Percentiles rank a stretch among this genome's conserved stretches.
Conservation (phyloP, 176 grass and related monocot genomes). For the Cenchrus fungigraminus region DNA sequence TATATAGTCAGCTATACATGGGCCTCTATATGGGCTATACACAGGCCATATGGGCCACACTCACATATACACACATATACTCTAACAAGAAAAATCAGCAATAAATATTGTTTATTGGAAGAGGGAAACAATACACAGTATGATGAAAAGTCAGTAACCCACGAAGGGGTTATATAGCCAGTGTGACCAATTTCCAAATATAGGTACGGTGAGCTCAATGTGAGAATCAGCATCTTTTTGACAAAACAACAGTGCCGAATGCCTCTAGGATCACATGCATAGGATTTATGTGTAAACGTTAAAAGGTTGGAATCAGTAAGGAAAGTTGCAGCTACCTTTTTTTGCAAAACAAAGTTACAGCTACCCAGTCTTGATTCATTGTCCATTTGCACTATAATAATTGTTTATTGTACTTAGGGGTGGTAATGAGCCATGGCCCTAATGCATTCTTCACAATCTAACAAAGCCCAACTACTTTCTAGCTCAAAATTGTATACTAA, state of each 20-base stretch:
- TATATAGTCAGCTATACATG: no score
- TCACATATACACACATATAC: no score
- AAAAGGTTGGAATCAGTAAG: constrained; percentile 11
- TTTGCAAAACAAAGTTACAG: background rate
- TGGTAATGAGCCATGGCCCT: no score
- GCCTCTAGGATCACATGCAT: background rate
- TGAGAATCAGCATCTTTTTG: background rate
- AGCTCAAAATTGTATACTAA: no score
- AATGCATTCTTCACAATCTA: no score
- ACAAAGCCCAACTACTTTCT: no score
- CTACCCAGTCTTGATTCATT: constrained; percentile 13
- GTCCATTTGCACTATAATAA: constrained; percentile 14
- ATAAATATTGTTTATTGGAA: constrained; percentile 23
- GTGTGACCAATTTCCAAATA: constrained; percentile 19
- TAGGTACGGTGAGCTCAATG: background rate
- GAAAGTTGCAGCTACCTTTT: background rate
- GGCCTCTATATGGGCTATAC: no score
- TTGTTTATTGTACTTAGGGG: constrained; percentile 15
- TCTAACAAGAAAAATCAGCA: background rate
- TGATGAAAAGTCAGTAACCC: background rate
- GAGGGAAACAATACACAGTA: background rate
- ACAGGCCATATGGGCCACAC: no score
- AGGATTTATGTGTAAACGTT: background rate
- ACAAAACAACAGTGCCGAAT: background rate
- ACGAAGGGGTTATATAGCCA: constrained; percentile 1